Evolutionary conservation across 2,329 filamentous ascomycete species (phyloP), one percentile per base, ranked within the genome.

Genomic region (Venturia aucupariae): DNA sequence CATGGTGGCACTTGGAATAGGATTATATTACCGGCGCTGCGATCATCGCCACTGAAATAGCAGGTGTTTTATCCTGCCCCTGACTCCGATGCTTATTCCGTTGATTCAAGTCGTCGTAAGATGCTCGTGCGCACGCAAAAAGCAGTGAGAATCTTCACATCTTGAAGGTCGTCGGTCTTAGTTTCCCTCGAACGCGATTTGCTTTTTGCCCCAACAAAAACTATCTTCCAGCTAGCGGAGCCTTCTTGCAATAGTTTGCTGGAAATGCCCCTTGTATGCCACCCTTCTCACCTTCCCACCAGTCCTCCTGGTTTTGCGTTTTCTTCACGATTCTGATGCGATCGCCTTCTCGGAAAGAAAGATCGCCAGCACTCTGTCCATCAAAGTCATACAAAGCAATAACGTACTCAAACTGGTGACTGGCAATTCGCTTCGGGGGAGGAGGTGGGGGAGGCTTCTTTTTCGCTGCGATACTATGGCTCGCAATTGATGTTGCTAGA

Each of bases 281-380:
- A 48, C 80, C 79, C 17, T 92, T 68, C 74, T 94, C 90, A 15
- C 90, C 90, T 67, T 90, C 84, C 90, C 90, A 95, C 90, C 90
- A 95, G 72, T 94, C 90, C 75, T 94, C 88, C 27, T 85, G 87
- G 67, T 87, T 91, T 7, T 85, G 83, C 2, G 90, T 94, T 78
- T 88, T 90, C 77, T 90, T 90, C 39, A 92, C 72, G 3, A 95
- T 86, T 57, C 81, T 84, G 69, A 95, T 95, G 61, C 83, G 80
- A 70, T 94, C 90, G 1, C 90, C 90, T 73, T 92, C 88, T 38
- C 80, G 80, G 72, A 95, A 95, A 2, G 81, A 81, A 62, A 95
- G 73, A 73, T 95, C 90, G 0, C 88, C 89, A 1, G 78, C 74
- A 7, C 82, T 83, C 71, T 92, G 86, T 0, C 88, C 89, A 1